phyloP scores from a whole-genome alignment of 257 asterid species.

The Prunella vulgaris region DNA sequence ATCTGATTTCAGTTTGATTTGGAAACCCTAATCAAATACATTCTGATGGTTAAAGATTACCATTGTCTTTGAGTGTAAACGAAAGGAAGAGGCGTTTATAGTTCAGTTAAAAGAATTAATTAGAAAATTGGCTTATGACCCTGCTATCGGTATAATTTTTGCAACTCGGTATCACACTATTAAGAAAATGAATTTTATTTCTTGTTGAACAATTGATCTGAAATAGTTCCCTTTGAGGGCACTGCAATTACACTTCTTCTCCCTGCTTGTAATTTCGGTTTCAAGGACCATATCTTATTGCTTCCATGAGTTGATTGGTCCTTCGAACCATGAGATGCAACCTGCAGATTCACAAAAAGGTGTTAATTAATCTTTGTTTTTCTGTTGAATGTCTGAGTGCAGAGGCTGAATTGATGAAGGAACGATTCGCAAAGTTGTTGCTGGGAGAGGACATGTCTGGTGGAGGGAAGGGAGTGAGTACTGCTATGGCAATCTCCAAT shows the following conservation, averaged over 20 bases:
- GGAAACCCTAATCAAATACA: neutral
- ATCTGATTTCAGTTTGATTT: neutral
- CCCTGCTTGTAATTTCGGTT: neutral
- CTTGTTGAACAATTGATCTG: neutral
- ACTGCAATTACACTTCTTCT: too few relatives aligned
- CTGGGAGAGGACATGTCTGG: conserved; percentile 98
- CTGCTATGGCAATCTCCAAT: conserved; percentile 92
- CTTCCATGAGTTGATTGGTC: too few relatives aligned
- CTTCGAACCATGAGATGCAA: too few relatives aligned
- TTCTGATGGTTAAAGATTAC: neutral
- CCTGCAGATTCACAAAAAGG: too few relatives aligned
- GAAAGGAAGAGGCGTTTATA: neutral
- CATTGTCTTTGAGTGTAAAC: neutral
- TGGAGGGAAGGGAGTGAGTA: conserved; percentile 86
- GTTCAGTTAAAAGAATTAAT: neutral
- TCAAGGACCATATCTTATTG: too few relatives aligned
- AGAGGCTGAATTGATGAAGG: conserved; percentile 80
- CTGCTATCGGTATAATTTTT: neutral
- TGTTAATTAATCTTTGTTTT: neutral
- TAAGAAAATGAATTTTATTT: neutral
- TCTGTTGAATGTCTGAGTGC: conserved; percentile 11
- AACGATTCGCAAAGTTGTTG: conserved; percentile 72
- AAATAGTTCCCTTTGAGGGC: neutral
- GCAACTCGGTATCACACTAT: neutral
- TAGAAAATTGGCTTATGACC: neutral